Evolutionary conservation across 306 rosid species (phyloP), one percentile per base, ranked within the genome.

Genomic region (Cicer chorassanicum): DNA sequence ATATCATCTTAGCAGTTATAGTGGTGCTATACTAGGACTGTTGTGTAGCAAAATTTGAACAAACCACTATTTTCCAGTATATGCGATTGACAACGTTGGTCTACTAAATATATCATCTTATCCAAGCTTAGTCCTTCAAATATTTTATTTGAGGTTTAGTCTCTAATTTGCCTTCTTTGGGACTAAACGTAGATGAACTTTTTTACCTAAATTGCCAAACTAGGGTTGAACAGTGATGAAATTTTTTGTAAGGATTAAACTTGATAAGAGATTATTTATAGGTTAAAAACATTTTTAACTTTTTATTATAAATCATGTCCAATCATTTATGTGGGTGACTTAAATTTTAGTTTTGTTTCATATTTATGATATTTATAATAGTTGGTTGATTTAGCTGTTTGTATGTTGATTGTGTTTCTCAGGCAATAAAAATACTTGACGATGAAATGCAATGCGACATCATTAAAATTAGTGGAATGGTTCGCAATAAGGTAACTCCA

Each of bases 401-500:
- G 12, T 29, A 0, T 68, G 64, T 16, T 68, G 1, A 60, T 79
- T 13, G 16, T 29, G 49, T 29, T 64, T 66, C 48, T 45, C 84
- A 93, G 97, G 93, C 98, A 10, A 71, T 92, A 68, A 94, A 88
- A 83, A 80, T 92, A 76, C 91, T 94, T 9, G 84, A 88, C 2
- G 99, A 94, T 76, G 99, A 92, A 76, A 18, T 90, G 81, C 96
- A 90, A 72, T 88, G 97, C 59, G 99, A 92, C 77, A 84, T 92
- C 57, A 88, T 94, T 68, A 92, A 91, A 86, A 90, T 91, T 72
- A 84, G 90, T n/a, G 87, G 81, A 70, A 55, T 91, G 77, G 96
- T 91, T 38, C 91, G 92, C 68, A 90, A 82, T 43, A 91, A 90
- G 97, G 98, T 91, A 68, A 59, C 41, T 53, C 61, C 29, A 29